Evolutionary conservation across 2,329 filamentous ascomycete species (phyloP).

Genomic region (Sphaerulina musiva): DNA sequence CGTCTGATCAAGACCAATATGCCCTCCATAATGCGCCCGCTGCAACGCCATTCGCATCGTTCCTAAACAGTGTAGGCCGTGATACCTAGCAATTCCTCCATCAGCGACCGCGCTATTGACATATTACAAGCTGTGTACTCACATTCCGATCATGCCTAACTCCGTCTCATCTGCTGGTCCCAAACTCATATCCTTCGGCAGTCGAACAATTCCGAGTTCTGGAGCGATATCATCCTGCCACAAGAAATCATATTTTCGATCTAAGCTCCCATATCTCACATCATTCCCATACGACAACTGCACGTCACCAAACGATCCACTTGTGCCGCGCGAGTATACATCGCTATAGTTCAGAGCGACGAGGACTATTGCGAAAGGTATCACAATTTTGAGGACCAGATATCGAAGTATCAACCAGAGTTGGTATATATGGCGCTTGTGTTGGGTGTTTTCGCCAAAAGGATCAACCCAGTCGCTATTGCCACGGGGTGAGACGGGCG

Average conservation of each 20-base stretch:
- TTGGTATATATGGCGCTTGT: neutral
- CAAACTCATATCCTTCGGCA: constrained; percentile 4
- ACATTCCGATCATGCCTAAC: constrained; percentile 13
- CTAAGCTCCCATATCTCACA: constrained; percentile 9
- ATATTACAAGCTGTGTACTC: neutral
- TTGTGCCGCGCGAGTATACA: neutral
- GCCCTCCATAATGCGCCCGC: constrained; percentile 8
- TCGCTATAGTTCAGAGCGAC: constrained; percentile 1
- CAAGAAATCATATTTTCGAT: constrained; percentile 14
- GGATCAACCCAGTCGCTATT: neutral
- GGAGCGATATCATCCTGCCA: constrained; percentile 8
- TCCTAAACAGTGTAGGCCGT: constrained; percentile 11
- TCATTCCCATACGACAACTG: constrained; percentile 13
- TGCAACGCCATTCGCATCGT: constrained; percentile 12
- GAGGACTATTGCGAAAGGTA: constrained; percentile 9
- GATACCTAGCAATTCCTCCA: constrained; percentile 2
- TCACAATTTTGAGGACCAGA: constrained; percentile 1
- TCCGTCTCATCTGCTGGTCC: constrained; percentile 4
- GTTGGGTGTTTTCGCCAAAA: neutral
- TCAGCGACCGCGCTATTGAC: neutral
- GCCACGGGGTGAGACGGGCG: neutral
- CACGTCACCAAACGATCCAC: neutral
- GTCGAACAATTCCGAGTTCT: constrained; percentile 4
- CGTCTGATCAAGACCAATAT: constrained; percentile 7
- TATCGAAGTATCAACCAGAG: constrained; percentile 2